Evolutionary conservation across 1,139 yeast species (phyloP).

Genomic region (Candida tunisiensis): DNA sequence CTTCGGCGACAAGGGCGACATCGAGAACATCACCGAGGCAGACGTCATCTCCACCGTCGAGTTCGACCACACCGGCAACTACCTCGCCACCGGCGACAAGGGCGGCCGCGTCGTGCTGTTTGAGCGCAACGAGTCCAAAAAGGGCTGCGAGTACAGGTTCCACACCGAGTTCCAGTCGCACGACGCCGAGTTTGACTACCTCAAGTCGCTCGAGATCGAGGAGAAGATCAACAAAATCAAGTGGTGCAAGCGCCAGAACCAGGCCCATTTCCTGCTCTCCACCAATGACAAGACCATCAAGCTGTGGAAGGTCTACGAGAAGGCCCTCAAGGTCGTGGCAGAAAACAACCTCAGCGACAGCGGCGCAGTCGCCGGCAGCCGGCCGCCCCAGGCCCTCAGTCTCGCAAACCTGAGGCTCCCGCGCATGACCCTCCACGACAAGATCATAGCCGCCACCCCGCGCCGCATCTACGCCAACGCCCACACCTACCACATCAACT

Average conservation of each 20-base stretch:
- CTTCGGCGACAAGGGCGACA: slow-evolving; percentile 96
- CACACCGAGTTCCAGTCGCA: slow-evolving; percentile 96
- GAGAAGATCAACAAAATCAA: slow-evolving; percentile 95
- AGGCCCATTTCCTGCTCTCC: slow-evolving; percentile 74
- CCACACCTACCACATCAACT: slow-evolving; percentile 95
- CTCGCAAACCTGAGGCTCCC: slow-evolving; percentile 50
- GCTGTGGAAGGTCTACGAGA: slow-evolving; percentile 90
- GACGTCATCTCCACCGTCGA: slow-evolving; percentile 96
- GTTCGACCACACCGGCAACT: slow-evolving; percentile 89
- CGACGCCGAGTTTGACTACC: slow-evolving; percentile 96
- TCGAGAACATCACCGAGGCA: slow-evolving; percentile 91
- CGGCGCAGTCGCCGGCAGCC: slow-evolving; percentile 9
- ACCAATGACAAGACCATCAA: slow-evolving; percentile 97
- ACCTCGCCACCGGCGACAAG: slow-evolving; percentile 93
- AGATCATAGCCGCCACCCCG: slow-evolving; percentile 89
- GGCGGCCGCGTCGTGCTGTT: slow-evolving; percentile 96
- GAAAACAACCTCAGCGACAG: slow-evolving; percentile 70
- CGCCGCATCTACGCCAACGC: slow-evolving; percentile 87
- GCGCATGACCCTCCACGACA: slow-evolving; percentile 78
- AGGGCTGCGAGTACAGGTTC: slow-evolving; percentile 86
- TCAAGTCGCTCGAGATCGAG: slow-evolving; percentile 90
- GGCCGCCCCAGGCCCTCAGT: slow-evolving; percentile 11
- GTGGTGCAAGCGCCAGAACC: slow-evolving; percentile 83
- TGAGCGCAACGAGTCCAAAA: slow-evolving; percentile 69
- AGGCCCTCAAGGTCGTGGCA: slow-evolving; percentile 78